Conservation (phyloP, 768 basidiomycete genomes). For the Lentinula raphanica region DNA sequence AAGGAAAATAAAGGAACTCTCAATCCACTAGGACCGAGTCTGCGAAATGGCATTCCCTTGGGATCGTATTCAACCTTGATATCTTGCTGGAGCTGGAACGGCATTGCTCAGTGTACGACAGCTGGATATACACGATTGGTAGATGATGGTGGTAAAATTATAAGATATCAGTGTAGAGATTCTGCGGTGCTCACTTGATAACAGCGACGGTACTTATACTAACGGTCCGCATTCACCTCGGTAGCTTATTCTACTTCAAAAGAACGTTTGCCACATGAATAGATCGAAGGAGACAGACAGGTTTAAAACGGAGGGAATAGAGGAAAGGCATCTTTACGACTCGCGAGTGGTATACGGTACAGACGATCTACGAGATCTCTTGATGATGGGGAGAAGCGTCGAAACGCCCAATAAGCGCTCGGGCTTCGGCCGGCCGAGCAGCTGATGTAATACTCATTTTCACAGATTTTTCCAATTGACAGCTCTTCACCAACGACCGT, state of each 20-base stretch:
- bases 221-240: neutral
- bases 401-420: neutral
- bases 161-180: too few relatives aligned
- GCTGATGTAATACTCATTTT: neutral
- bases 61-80: constrained; percentile 25
- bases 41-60: constrained; percentile 40
- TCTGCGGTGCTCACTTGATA: too few relatives aligned
- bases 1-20: constrained; percentile 52
- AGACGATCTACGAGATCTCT: too few relatives aligned
- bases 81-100: neutral
- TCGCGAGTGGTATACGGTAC: too few relatives aligned
- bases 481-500: neutral
- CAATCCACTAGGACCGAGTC: constrained; percentile 44
- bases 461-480: too few relatives aligned
- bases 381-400: neutral
- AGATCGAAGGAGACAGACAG: too few relatives aligned
- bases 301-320: too few relatives aligned
- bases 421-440: neutral
- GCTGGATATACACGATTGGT: neutral
- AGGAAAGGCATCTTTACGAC: too few relatives aligned
- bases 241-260: neutral
- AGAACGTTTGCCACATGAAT: too few relatives aligned
- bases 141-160: neutral
- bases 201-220: too few relatives aligned
- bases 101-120: neutral